Percentiles rank a stretch among this genome's conserved stretches.
Evolutionary conservation across 768 basidiomycete genomes (phyloP).

Genomic region (Auricularia sp.): DNA sequence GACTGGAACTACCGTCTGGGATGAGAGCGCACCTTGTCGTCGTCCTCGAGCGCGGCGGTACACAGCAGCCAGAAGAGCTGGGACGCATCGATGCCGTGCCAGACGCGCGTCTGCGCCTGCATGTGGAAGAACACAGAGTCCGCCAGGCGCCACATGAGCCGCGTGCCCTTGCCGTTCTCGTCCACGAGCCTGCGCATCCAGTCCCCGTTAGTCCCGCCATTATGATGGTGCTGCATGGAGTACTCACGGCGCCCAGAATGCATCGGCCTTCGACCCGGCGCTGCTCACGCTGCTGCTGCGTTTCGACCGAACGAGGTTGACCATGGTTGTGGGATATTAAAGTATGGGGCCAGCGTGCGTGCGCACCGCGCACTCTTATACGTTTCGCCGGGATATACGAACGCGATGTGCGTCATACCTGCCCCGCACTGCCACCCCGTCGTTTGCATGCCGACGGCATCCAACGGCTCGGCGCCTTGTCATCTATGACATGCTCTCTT

Average conservation of each 20-base stretch:
- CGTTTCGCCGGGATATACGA: neutral
- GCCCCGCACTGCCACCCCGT: neutral
- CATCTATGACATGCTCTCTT: no score
- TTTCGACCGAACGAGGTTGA: neutral
- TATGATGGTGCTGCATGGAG: neutral
- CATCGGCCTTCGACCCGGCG: neutral
- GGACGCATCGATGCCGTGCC: slow-evolving; percentile 2
- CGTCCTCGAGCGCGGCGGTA: neutral
- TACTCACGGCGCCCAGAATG: neutral
- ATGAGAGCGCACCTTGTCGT: neutral
- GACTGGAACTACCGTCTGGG: neutral
- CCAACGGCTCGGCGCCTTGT: neutral
- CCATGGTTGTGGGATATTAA: neutral
- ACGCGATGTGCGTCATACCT: neutral
- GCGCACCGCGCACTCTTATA: neutral
- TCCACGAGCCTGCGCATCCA: neutral
- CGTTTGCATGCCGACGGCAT: neutral
- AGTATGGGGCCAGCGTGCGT: neutral
- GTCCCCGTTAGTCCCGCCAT: neutral
- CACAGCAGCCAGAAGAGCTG: slow-evolving; percentile 2
- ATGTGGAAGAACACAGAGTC: slow-evolving; percentile 2
- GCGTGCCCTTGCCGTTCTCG: neutral
- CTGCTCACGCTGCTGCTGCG: neutral
- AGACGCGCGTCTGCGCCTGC: neutral
- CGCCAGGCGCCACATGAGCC: neutral